Evolutionary conservation across 805 yeast genomes (phyloP).

Genomic region (Candida endomychidarum): DNA sequence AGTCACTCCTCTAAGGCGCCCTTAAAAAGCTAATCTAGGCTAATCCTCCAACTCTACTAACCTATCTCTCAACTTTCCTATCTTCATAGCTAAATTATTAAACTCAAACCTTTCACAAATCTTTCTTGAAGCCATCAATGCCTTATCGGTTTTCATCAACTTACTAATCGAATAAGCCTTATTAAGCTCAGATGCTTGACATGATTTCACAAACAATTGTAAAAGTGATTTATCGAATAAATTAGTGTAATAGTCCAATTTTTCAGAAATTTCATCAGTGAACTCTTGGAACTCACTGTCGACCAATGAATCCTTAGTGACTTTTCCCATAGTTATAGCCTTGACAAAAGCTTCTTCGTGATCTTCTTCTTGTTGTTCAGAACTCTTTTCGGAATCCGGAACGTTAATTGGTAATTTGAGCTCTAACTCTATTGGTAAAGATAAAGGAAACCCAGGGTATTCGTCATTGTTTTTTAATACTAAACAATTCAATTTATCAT

Average conservation of each 20-base stretch:
- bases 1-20: no score
- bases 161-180: constrained; percentile 71
- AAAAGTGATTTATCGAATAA: constrained; percentile 76
- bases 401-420: constrained; percentile 60
- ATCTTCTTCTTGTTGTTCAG: constrained; percentile 26
- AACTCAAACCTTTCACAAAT: constrained; percentile 68
- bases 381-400: constrained; percentile 21
- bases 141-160: constrained; percentile 72
- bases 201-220: constrained; percentile 70
- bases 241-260: constrained; percentile 51
- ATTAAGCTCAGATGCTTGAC: constrained; percentile 60
- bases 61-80: constrained; percentile 38
- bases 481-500: constrained; percentile 70
- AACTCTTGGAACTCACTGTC: constrained; percentile 30
- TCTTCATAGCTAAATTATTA: constrained; percentile 34
- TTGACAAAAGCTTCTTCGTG: constrained; percentile 69
- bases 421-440: constrained; percentile 78
- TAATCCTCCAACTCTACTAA: constrained; percentile 18
- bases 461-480: constrained; percentile 61
- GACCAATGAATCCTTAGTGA: constrained; percentile 53
- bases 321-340: constrained; percentile 58
- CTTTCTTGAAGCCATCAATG: constrained; percentile 78
- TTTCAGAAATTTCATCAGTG: constrained; percentile 46
- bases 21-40: no score
- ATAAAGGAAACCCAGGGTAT: constrained; percentile 82